Evolutionary conservation across 139 green algal species (phyloP).

Genomic region (Dunaliella primolecta): DNA sequence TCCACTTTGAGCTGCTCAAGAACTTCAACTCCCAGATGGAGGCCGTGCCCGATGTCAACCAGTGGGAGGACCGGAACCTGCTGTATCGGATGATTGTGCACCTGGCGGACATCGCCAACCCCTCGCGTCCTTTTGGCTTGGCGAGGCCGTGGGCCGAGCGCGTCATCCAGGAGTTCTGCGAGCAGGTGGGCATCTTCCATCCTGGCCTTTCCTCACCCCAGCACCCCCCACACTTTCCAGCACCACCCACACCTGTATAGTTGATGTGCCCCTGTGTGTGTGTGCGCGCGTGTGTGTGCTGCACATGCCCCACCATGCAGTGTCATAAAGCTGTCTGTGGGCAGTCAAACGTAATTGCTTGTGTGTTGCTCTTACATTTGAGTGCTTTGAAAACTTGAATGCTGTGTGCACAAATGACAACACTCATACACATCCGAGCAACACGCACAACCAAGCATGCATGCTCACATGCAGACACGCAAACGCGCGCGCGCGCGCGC

Average conservation of each 20-base stretch:
- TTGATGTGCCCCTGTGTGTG: too few species aligned
- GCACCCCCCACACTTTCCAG: too few species aligned
- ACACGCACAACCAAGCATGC: background rate
- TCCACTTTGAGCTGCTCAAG: slow-evolving; percentile 62
- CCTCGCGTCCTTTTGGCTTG: slow-evolving; percentile 50
- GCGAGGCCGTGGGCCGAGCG: slow-evolving; percentile 54
- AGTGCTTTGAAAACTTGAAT: too few species aligned
- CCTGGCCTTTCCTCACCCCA: too few species aligned
- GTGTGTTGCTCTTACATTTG: too few species aligned
- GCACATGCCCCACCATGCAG: too few species aligned
- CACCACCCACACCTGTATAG: too few species aligned
- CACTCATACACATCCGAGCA: background rate
- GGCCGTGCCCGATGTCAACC: slow-evolving; percentile 27
- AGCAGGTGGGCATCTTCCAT: slow-evolving; percentile 41
- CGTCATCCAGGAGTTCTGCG: slow-evolving; percentile 61
- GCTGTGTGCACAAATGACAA: background rate
- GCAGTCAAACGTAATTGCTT: too few species aligned
- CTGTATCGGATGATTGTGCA: slow-evolving; percentile 60
- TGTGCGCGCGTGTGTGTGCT: too few species aligned
- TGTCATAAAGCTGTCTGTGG: too few species aligned
- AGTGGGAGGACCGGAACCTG: slow-evolving; percentile 52
- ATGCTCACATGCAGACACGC: background rate
- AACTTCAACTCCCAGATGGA: slow-evolving; percentile 40
- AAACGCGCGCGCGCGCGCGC: background rate
- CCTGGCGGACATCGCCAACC: slow-evolving; percentile 62